These are phyloP conservation scores for Aureobasidium sp. DNA, from an alignment of 2,329 filamentous ascomycete genomes.

Conservation along the genomic window DNA sequence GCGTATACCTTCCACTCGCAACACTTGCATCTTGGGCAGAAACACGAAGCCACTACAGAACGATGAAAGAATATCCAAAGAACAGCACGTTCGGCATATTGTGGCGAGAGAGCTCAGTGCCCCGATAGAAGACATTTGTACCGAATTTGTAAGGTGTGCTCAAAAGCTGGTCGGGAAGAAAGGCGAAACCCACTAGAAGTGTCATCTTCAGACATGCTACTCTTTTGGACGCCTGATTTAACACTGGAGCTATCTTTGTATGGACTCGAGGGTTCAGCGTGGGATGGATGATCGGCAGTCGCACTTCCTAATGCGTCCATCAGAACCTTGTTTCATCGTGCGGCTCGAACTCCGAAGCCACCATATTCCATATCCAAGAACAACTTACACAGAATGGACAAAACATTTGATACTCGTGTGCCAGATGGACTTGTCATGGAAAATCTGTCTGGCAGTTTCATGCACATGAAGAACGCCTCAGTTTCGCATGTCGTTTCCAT, in stretches of 20 bases:
- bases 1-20: constrained; percentile 85
- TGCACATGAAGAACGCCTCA: not conserved
- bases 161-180: constrained; percentile 16
- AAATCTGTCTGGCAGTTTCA: not conserved
- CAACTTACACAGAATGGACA: not conserved
- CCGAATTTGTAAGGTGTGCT: constrained; percentile 17
- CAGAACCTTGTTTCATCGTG: not conserved
- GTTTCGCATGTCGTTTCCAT: not conserved
- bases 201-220: too few species aligned
- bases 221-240: not conserved
- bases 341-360: not conserved
- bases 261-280: too few species aligned
- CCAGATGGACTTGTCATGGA: not conserved
- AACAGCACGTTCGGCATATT: constrained; percentile 11
- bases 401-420: not conserved
- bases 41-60: not conserved
- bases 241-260: not conserved
- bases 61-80: not conserved
- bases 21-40: constrained; percentile 66
- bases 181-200: constrained; percentile 15
- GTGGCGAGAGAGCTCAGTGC: constrained; percentile 15
- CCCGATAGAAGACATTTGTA: constrained; percentile 11
- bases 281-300: not conserved
- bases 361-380: not conserved
- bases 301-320: not conserved